These are phyloP conservation scores for Fragaria vesca DNA, from an alignment of 306 rosid genomes.

Conservation along the genomic window DNA sequence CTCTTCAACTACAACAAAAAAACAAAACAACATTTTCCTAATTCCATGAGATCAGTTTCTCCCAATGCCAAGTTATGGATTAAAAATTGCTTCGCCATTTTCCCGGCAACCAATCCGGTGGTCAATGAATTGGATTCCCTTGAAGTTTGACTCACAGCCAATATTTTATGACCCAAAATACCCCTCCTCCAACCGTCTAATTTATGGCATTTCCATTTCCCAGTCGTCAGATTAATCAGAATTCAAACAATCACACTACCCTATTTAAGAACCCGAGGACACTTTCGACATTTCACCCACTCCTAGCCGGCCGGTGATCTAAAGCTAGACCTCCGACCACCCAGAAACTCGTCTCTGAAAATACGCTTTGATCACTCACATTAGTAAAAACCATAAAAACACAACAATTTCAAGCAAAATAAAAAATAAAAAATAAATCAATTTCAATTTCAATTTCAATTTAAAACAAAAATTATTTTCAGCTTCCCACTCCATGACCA, in stretches of 20 bases:
- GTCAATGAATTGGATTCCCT: slow-evolving; percentile 6
- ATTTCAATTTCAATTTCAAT: background rate
- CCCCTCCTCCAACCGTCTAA: slow-evolving; percentile 28
- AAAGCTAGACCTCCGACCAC: slow-evolving; percentile 4
- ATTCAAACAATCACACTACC: slow-evolving; percentile 23
- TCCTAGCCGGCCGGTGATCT: slow-evolving; percentile 18
- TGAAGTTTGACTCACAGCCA: slow-evolving; percentile 12
- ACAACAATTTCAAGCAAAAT: background rate
- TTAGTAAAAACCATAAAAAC: slow-evolving; percentile 21
- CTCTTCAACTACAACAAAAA: background rate
- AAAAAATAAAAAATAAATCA: background rate
- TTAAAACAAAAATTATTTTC: background rate
- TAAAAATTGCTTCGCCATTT: background rate
- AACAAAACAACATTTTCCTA: background rate
- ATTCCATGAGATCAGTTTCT: slow-evolving; percentile 7
- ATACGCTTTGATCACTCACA: background rate
- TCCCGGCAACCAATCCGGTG: slow-evolving; percentile 16
- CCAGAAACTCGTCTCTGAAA: background rate
- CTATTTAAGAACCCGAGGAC: slow-evolving; percentile 26
- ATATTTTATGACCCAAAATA: slow-evolving; percentile 30
- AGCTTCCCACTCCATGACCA: background rate
- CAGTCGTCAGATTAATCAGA: slow-evolving; percentile 18
- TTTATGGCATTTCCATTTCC: background rate
- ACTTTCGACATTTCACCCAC: slow-evolving; percentile 41
- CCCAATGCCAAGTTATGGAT: background rate